Evolutionary conservation across 1,284 basidiomycete species (phyloP), one percentile per base, ranked within the genome.

Genomic region (Boletus putidus): DNA sequence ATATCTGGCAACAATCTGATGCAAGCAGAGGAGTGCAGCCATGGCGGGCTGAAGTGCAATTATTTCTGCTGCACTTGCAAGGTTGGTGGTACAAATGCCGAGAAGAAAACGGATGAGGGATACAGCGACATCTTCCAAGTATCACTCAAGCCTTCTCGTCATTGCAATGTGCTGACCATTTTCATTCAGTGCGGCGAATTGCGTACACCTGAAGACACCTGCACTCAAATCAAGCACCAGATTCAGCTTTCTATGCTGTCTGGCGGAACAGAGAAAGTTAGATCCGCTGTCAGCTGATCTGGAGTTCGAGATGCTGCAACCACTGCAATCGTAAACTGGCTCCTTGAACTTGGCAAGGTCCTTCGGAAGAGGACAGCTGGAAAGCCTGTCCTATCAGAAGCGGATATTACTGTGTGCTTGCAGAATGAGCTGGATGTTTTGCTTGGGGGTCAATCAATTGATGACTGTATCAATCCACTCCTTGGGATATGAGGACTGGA

Each of bases 1-100:
- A 46, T 68, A 1, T 48, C 67, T 2, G 68, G 72, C 9, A 68
- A 76, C 55, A 76, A 76, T 54, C 75, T 72, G 0, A 75, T 76
- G 74, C 75, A 76, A 40, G 69, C 69, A 0, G 70, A 76, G 49
- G 60, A 65, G 16, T 73, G 27, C 27, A 29, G 27, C 27, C 27
- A 29, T 8, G 27, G 27, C 8, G 27, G 27, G 4, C 8, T 29
- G 27, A 29, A 29, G 27, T 29, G 27, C 27, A 29, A 29, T 8
- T 29, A 29, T 8, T 8, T 29, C 4, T 29, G 27, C 27, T 8
- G 8, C 8, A 29, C 27, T 29, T 29, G 27, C 27, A 29, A 29
- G 27, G 27, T 29, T 29, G 27, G 27, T 29, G 27, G 27, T 8
- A 29, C 27, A 29, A 29, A 4, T 29, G 27, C 27, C 5, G 27